Evolutionary conservation across 2,329 filamentous ascomycete species (phyloP), one percentile per base, ranked within the genome.

Genomic region (Rutstroemia sp.): DNA sequence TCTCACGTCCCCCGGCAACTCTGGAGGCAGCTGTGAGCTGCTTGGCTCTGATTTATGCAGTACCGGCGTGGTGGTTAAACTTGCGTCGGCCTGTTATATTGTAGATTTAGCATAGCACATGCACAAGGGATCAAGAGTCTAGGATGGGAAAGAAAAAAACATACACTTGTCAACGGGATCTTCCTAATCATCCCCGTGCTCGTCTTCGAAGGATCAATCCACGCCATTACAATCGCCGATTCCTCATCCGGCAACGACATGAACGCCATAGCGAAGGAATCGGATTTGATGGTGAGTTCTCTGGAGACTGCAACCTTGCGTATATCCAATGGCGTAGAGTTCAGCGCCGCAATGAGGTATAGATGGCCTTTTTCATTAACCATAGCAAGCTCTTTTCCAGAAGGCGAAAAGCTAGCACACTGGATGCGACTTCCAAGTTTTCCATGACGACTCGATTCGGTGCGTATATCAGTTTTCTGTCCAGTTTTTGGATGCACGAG

Each of bases 361-460:
- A 75, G 54, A 58, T 72, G 62, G 3, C 73, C 73, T 52, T 70
- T 73, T 55, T 73, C 71, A 52, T 74, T 74, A 1, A 75, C 72
- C 60, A 74, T 62, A 9, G 69, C 72, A 8, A 75, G 58, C n/a
- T 73, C 70, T 39, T 61, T 64, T 3, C 72, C 72, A 0, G 70
- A 69, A 0, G 68, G 67, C 2, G 72, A 74, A 54, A 75, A 75
- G 1, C 69, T 64, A 5, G 70, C 70, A 30, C 67, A 70, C 58
- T 74, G 72, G 2, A 75, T 72, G 1, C 72, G 63, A 49, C 62
- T 73, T 1, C 73, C 72, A 1, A 75, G 61, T 51, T 68, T 72
- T 44, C 68, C 68, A 41, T 69, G 66, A 16, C 64, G 60, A 3
- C 60, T 61, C 0, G 70, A 62, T 16, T 71, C 68, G 0, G 68